Percentiles rank a stretch among this genome's conserved stretches.
Evolutionary conservation across 2,329 filamentous ascomycete genomes (phyloP).

Genomic region (Atkinsonella hypoxylon): DNA sequence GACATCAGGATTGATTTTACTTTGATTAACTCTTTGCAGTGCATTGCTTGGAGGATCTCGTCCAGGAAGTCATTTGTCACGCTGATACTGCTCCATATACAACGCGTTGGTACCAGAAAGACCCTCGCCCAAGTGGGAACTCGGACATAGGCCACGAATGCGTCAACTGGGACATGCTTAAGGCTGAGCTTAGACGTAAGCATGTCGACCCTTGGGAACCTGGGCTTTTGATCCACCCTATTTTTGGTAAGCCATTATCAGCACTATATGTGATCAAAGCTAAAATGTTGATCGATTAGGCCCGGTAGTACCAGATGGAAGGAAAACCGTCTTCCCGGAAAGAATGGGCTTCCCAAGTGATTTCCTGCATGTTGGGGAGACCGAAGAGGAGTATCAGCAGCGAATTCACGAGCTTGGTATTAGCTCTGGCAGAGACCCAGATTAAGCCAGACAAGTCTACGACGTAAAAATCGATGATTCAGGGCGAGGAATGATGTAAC

Average conservation of each 20-base stretch:
- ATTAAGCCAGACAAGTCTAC: too few species aligned
- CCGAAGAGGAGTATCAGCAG: neutral
- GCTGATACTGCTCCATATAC: neutral
- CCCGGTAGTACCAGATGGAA: neutral
- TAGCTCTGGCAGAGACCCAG: neutral
- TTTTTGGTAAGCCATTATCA: neutral
- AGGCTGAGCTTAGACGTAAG: neutral
- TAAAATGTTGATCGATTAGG: neutral
- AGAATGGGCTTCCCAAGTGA: slow-evolving; percentile 1
- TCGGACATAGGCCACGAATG: neutral
- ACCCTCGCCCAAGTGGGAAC: neutral
- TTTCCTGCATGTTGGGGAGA: neutral
- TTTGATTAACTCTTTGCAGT: neutral
- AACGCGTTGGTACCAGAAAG: neutral
- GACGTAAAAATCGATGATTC: too few species aligned
- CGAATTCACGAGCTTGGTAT: neutral
- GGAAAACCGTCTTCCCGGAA: neutral
- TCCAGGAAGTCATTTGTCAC: neutral
- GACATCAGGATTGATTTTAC: neutral
- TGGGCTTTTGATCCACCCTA: neutral
- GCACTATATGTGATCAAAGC: neutral
- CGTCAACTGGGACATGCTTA: neutral
- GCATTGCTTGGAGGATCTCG: neutral
- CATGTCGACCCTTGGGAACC: slow-evolving; percentile 2
- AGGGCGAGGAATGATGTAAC: too few species aligned